Conservation (phyloP, 2,329 filamentous ascomycete species). For the Macrophomina tecta region DNA sequence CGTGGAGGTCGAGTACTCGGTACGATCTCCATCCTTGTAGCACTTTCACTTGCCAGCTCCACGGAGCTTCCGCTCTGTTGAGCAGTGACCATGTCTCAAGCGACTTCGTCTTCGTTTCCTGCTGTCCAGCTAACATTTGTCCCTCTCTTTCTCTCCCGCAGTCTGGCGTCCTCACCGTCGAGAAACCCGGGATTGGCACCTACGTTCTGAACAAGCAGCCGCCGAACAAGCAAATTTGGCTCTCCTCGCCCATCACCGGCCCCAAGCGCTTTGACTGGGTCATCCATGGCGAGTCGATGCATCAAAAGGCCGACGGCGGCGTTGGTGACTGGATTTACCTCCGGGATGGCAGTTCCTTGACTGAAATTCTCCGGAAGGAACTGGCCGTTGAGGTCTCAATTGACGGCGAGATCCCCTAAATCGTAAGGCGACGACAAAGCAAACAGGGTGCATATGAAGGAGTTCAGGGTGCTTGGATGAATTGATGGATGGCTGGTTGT, state of each 20-base stretch:
- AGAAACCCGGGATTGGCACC: slow-evolving; percentile 71
- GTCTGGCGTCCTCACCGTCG: slow-evolving; percentile 85
- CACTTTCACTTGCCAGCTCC: not conserved
- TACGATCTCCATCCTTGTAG: slow-evolving; percentile 53
- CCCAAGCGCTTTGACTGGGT: slow-evolving; percentile 96
- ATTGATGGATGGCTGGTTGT: not conserved
- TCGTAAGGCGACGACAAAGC: not conserved
- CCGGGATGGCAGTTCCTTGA: slow-evolving; percentile 79
- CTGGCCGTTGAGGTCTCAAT: slow-evolving; percentile 65
- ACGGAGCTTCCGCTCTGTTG: not conserved
- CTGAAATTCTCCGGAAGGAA: slow-evolving; percentile 75
- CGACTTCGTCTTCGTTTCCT: not conserved
- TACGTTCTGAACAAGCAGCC: slow-evolving; percentile 99
- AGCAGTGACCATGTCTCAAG: not conserved
- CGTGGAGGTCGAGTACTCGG: slow-evolving; percentile 87
- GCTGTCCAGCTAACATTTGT: not conserved
- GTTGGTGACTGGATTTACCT: slow-evolving; percentile 85
- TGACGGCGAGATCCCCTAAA: slow-evolving; percentile 34
- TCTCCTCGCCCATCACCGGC: slow-evolving; percentile 87
- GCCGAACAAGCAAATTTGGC: slow-evolving; percentile 96
- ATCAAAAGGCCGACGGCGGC: slow-evolving; percentile 78
- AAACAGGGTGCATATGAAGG: slow-evolving; percentile 17
- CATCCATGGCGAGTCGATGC: slow-evolving; percentile 71
- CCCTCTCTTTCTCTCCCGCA: slow-evolving; percentile 44
- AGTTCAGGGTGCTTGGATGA: not conserved